phyloP scores from a whole-genome alignment of 106 monocot genomes.

The Posidonia australis region DNA sequence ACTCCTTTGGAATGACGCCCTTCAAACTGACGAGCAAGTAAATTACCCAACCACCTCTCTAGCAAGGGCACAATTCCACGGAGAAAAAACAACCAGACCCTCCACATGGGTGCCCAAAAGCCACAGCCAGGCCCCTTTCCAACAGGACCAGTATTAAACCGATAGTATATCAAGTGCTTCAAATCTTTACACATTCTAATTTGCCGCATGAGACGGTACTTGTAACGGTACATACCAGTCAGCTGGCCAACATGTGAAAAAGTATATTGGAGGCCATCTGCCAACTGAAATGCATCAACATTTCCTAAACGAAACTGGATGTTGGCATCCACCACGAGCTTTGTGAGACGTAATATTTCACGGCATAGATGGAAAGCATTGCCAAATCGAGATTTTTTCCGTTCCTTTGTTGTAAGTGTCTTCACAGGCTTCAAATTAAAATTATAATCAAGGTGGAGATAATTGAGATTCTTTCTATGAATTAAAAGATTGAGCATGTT shows the following conservation, averaged over 20 bases:
- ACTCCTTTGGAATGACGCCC: slow-evolving; percentile 98
- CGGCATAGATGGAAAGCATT: slow-evolving; percentile 99
- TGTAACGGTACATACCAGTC: slow-evolving; percentile 99
- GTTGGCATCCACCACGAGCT: slow-evolving; percentile 99
- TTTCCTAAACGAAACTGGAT: slow-evolving; percentile 97
- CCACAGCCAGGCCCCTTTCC: slow-evolving; percentile 99
- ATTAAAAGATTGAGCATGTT: slow-evolving; percentile 98
- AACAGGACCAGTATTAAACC: slow-evolving; percentile 98
- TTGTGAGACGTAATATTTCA: slow-evolving; percentile 93
- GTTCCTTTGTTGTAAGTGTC: slow-evolving; percentile 95
- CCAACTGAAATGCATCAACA: slow-evolving; percentile 98
- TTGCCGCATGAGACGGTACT: slow-evolving; percentile 94
- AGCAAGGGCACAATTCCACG: slow-evolving; percentile 97
- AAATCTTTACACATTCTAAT: slow-evolving; percentile 99
- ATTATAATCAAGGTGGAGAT: slow-evolving; percentile 98
- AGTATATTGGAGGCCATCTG: slow-evolving; percentile 99
- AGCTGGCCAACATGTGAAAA: slow-evolving; percentile 99
- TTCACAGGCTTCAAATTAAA: slow-evolving; percentile 99
- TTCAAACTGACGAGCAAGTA: slow-evolving; percentile 96
- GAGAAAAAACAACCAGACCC: slow-evolving; percentile 97
- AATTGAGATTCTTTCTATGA: slow-evolving; percentile 97
- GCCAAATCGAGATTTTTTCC: slow-evolving; percentile 98
- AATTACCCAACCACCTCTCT: slow-evolving; percentile 96
- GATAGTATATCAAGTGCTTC: slow-evolving; percentile 98
- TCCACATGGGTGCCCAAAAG: slow-evolving; percentile 99